These are phyloP conservation scores for Geotrichum siamense DNA, from an alignment of 1,139 yeast genomes.

Conservation along the genomic window DNA sequence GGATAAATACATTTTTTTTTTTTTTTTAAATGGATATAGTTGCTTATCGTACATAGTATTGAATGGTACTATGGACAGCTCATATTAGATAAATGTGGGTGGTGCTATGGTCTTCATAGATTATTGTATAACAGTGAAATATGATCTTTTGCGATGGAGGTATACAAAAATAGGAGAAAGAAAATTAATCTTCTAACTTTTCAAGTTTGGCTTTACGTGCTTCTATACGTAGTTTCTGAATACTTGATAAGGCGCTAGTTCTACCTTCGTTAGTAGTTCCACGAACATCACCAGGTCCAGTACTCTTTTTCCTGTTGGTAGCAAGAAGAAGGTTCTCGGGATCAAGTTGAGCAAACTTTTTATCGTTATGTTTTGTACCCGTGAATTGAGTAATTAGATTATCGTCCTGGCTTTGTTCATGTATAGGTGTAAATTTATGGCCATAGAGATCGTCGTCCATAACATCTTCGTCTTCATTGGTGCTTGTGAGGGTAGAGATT, in stretches of 20 bases:
- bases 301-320: background rate
- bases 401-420: conserved; percentile 9
- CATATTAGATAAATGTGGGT: too few species aligned
- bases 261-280: too few species aligned
- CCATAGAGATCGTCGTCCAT: conserved; percentile 6
- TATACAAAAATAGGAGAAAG: too few species aligned
- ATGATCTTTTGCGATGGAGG: too few species aligned
- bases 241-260: conserved; percentile 7
- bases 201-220: conserved; percentile 5
- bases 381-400: conserved; percentile 13
- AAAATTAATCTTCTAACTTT: conserved; percentile 4
- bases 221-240: conserved; percentile 11
- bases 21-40: too few species aligned
- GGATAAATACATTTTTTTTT: too few species aligned
- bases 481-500: background rate
- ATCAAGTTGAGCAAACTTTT: conserved; percentile 10
- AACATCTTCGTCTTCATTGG: conserved; percentile 5
- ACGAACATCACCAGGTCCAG: too few species aligned
- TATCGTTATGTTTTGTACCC: conserved; percentile 11
- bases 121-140: too few species aligned
- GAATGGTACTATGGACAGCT: too few species aligned
- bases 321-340: conserved; percentile 2
- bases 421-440: conserved; percentile 10
- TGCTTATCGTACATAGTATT: too few species aligned
- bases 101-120: too few species aligned